A percentile compares a stretch with the other conserved stretches of the same genome.
These are phyloP conservation scores for Mortierella sp. DNA, from an alignment of 371 early-diverging fungal genomes.

Conservation along the genomic window DNA sequence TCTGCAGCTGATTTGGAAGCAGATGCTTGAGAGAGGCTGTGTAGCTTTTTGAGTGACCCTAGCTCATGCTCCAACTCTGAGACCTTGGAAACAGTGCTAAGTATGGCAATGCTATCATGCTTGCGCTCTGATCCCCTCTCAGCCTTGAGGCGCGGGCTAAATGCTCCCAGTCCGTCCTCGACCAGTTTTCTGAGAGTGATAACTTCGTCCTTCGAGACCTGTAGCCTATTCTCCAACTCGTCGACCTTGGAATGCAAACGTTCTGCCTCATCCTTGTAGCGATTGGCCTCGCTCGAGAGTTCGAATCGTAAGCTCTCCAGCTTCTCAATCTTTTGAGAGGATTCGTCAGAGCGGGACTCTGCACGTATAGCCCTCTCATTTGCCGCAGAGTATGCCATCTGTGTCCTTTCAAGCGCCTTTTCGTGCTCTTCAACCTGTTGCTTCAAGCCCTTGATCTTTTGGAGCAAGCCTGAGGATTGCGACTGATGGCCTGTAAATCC, in stretches of 20 bases:
- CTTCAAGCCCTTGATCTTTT: constrained; percentile 46
- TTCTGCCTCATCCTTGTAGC: constrained; percentile 46
- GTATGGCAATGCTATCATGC: constrained; percentile 55
- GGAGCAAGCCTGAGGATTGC: constrained; percentile 34
- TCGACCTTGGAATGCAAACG: constrained; percentile 51
- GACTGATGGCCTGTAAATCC: constrained; percentile 55
- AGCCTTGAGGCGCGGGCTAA: constrained; percentile 31
- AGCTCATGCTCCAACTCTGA: constrained; percentile 66
- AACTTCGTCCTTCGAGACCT: constrained; percentile 57
- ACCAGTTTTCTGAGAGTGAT: constrained; percentile 54
- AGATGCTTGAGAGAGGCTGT: constrained; percentile 34
- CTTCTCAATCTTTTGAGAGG: constrained; percentile 41
- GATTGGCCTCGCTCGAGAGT: constrained; percentile 29
- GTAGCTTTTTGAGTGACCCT: constrained; percentile 44
- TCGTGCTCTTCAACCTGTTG: constrained; percentile 58
- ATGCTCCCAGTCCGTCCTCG: constrained; percentile 57
- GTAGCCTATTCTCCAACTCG: constrained; percentile 44
- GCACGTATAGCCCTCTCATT: constrained; percentile 58
- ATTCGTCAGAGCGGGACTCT: constrained; percentile 47
- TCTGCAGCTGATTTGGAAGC: constrained; percentile 53
- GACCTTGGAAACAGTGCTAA: constrained; percentile 53
- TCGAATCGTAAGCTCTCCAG: constrained; percentile 44
- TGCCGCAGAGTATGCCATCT: constrained; percentile 50
- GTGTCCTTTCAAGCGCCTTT: constrained; percentile 54
- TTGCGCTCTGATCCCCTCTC: constrained; percentile 30